A percentile compares a stretch with the other conserved stretches of the same genome.
Conservation (phyloP, 768 basidiomycete species). For the Termitomyces sp. region DNA sequence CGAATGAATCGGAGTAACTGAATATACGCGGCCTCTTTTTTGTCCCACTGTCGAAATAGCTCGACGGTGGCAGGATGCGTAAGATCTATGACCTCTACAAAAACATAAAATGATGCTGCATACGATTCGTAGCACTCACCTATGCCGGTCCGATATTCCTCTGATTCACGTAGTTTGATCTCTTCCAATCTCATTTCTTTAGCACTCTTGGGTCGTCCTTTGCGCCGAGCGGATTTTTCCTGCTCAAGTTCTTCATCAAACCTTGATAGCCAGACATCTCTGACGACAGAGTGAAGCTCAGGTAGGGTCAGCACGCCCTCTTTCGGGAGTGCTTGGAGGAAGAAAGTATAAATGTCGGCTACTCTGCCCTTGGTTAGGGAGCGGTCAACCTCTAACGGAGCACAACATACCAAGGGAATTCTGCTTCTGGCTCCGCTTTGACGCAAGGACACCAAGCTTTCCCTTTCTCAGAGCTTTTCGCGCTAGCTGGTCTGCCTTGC, state of each 20-base stretch:
- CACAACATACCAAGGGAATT: conserved; percentile 41
- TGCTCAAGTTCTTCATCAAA: conserved; percentile 59
- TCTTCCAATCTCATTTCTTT: conserved; percentile 69
- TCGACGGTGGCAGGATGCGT: conserved; percentile 67
- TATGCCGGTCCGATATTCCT: conserved; percentile 76
- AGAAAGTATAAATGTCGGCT: conserved; percentile 76
- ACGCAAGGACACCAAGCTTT: conserved; percentile 53
- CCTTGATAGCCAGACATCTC: conserved; percentile 70
- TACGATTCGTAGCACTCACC: conserved; percentile 39
- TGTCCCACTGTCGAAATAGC: conserved; percentile 76
- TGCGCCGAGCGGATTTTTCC: conserved; percentile 58
- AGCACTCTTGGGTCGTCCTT: conserved; percentile 70
- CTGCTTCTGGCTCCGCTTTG: conserved; percentile 55
- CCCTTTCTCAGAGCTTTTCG: conserved; percentile 64
- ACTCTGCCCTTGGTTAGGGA: conserved; percentile 10
- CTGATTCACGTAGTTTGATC: conserved; percentile 58
- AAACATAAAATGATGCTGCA: conserved; percentile 2
- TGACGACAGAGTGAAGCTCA: conserved; percentile 61
- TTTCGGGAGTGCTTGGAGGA: conserved; percentile 65
- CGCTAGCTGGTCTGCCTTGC: conserved; percentile 74
- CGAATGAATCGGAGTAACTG: conserved; percentile 72
- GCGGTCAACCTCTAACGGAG: neutral
- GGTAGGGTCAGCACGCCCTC: conserved; percentile 53
- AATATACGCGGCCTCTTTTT: conserved; percentile 65
- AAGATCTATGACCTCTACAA: conserved; percentile 71